Evolutionary conservation across 331 rosid genomes (phyloP).

Genomic region (Stylosanthes scabra): DNA sequence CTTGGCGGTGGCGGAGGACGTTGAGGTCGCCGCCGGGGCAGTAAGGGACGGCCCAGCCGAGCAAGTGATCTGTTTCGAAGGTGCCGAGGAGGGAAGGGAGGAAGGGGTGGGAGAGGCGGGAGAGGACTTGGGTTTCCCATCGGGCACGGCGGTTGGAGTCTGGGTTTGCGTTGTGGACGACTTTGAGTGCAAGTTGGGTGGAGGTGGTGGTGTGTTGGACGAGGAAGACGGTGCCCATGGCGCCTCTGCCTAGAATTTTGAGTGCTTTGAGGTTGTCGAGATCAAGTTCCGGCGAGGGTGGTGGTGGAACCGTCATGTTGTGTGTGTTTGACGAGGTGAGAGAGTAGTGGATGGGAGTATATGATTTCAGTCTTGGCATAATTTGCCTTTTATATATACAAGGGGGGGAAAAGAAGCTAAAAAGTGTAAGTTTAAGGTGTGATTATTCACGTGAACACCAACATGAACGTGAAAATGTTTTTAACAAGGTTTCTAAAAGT

Average conservation of each 20-base stretch:
- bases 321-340: not conserved
- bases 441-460: too few species aligned
- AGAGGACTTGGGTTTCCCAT: slow-evolving; percentile 82
- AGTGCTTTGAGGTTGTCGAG: slow-evolving; percentile 59
- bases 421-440: too few species aligned
- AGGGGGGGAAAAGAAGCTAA: too few species aligned
- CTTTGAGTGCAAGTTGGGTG: slow-evolving; percentile 69
- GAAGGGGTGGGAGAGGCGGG: slow-evolving; percentile 65
- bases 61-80: slow-evolving; percentile 53
- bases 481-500: too few species aligned
- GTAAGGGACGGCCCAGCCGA: slow-evolving; percentile 87
- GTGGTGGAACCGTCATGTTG: slow-evolving; percentile 39
- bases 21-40: slow-evolving; percentile 97
- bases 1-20: slow-evolving; percentile 81
- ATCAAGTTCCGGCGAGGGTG: slow-evolving; percentile 50
- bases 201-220: slow-evolving; percentile 58
- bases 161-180: slow-evolving; percentile 63
- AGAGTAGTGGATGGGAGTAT: slow-evolving; percentile 6
- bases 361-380: not conserved
- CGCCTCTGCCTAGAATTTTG: slow-evolving; percentile 83
- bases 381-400: too few species aligned
- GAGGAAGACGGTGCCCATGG: slow-evolving; percentile 94
- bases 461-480: too few species aligned
- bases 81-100: slow-evolving; percentile 68
- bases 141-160: slow-evolving; percentile 82